Conservation (phyloP, 495 filamentous ascomycete genomes). For the Hyaloscypha finlandica region DNA sequence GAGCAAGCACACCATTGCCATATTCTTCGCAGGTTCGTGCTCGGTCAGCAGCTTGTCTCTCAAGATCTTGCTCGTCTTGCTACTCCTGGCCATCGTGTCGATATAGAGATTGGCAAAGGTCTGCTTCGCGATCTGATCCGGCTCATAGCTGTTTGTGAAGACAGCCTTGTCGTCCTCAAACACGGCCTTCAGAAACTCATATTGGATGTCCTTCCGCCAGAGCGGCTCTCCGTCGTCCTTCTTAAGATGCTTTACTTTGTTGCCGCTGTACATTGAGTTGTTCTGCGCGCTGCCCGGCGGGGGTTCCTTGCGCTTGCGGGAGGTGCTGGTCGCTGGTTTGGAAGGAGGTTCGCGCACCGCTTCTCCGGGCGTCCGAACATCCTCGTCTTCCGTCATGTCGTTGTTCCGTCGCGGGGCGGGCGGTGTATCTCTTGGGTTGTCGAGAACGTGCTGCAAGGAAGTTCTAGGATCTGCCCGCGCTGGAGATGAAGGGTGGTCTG, state of each 20-base stretch:
- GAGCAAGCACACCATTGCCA: constrained; percentile 98
- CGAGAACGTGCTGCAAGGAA: constrained; percentile 27
- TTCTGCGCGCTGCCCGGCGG: constrained; percentile 10
- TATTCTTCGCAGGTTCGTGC: constrained; percentile 86
- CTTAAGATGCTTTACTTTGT: constrained; percentile 94
- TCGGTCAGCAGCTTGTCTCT: constrained; percentile 96
- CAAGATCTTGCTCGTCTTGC: constrained; percentile 97
- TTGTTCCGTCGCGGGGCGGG: constrained; percentile 12
- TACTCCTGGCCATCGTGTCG: constrained; percentile 97
- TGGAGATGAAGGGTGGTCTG: constrained; percentile 28
- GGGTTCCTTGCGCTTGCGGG: constrained; percentile 25
- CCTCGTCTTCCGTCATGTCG: constrained; percentile 37
- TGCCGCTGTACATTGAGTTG: constrained; percentile 65
- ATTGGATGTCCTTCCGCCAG: constrained; percentile 97
- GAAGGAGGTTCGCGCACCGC: constrained; percentile 60
- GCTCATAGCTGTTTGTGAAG: constrained; percentile 83
- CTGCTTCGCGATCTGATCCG: constrained; percentile 66
- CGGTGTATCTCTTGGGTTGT: constrained; percentile 19
- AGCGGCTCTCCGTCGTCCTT: constrained; percentile 96
- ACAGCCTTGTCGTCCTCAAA: constrained; percentile 84
- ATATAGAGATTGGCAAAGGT: constrained; percentile 97
- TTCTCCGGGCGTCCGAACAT: constrained; percentile 48
- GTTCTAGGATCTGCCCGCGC: constrained; percentile 29
- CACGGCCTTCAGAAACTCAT: constrained; percentile 87
- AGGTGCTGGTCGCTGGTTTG: constrained; percentile 10